Percentiles rank a stretch among this genome's conserved stretches.
phyloP scores from a whole-genome alignment of 441 rosid species.

The Iberis amara region DNA sequence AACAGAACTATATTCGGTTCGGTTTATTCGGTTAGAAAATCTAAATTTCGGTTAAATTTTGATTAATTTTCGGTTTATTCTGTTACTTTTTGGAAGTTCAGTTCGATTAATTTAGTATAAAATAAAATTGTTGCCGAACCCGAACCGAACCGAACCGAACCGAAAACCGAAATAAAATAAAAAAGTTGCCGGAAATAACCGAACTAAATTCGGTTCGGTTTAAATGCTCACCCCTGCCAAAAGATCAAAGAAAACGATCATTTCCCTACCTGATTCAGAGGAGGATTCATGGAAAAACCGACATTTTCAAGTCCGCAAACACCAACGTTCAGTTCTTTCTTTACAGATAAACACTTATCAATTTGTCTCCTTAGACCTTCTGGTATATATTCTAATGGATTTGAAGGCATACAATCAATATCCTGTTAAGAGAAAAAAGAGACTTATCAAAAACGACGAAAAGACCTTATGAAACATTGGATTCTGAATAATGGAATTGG shows the following conservation, averaged over 20 bases:
- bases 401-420: slow-evolving; percentile 93
- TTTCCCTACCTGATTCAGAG: slow-evolving; percentile 43
- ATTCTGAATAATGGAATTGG: slow-evolving; percentile 12
- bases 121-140: too few relatives aligned
- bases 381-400: slow-evolving; percentile 84
- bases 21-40: too few relatives aligned
- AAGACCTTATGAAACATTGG: slow-evolving; percentile 19
- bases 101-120: too few relatives aligned
- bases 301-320: slow-evolving; percentile 42
- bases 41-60: too few relatives aligned
- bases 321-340: slow-evolving; percentile 47
- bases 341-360: slow-evolving; percentile 40
- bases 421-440: slow-evolving; percentile 48
- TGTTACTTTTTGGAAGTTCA: too few relatives aligned
- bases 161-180: not conserved
- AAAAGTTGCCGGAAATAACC: slow-evolving; percentile 5
- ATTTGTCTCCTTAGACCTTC: slow-evolving; percentile 69
- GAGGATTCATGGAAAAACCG: slow-evolving; percentile 36
- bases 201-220: slow-evolving; percentile 1
- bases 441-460: not conserved
- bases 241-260: not conserved
- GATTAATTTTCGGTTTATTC: too few relatives aligned
- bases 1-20: too few relatives aligned
- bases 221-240: too few relatives aligned
- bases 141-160: too few relatives aligned